Percentiles rank a stretch among this genome's conserved stretches.
Conservation (phyloP, 768 basidiomycete species). For the Rhizopogon sp. region DNA sequence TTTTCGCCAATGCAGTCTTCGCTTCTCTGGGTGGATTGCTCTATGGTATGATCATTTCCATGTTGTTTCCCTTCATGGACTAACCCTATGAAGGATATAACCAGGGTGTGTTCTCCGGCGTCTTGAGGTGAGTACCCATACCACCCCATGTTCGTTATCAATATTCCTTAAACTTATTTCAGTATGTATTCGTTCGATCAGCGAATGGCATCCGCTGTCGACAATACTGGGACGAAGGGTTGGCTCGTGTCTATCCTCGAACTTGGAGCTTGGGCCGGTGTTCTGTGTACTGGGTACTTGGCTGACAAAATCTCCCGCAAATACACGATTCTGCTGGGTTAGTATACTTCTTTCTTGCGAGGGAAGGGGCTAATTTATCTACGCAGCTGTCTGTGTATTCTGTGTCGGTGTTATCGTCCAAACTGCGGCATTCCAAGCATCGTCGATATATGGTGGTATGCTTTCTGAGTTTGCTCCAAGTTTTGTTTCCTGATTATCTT, state of each 20-base stretch:
- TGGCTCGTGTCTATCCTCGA: conserved; percentile 75
- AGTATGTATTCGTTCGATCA: conserved; percentile 49
- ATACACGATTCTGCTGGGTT: conserved; percentile 61
- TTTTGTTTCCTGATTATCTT: not conserved
- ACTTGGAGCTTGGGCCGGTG: conserved; percentile 73
- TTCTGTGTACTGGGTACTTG: conserved; percentile 64
- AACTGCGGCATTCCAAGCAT: conserved; percentile 48
- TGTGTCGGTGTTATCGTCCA: conserved; percentile 74
- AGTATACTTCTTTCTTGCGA: conserved; percentile 1
- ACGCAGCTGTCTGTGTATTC: conserved; percentile 52
- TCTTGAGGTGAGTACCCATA: conserved; percentile 45
- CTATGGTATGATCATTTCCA: conserved; percentile 31
- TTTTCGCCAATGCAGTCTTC: conserved; percentile 68
- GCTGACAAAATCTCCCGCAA: conserved; percentile 73
- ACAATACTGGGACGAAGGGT: conserved; percentile 50
- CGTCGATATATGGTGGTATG: conserved; percentile 63
- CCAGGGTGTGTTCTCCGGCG: conserved; percentile 76
- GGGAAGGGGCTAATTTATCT: conserved; percentile 8
- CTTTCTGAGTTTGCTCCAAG: not conserved
- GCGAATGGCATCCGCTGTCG: conserved; percentile 53
- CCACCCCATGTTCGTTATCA: not conserved
- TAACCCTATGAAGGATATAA: not conserved
- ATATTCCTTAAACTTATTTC: not conserved
- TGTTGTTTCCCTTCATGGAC: not conserved
- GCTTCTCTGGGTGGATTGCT: conserved; percentile 70